phyloP scores from a whole-genome alignment of 441 rosid genomes.

The Geranium incanum region DNA sequence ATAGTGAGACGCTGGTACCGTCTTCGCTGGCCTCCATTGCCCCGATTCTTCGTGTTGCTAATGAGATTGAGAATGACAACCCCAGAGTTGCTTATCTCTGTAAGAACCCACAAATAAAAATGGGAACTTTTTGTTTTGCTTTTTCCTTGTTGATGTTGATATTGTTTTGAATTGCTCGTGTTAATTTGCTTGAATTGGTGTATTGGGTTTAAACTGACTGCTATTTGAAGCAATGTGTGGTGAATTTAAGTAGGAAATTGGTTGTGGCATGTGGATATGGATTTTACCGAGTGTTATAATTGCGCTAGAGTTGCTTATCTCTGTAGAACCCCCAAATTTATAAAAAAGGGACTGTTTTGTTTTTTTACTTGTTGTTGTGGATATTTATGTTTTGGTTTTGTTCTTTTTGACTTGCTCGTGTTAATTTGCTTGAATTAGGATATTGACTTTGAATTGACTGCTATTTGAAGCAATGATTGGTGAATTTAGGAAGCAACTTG shows the following conservation, averaged over 20 bases:
- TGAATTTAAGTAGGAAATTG: not conserved
- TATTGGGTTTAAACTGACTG: not conserved
- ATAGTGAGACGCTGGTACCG: slow-evolving; percentile 79
- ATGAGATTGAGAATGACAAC: slow-evolving; percentile 61
- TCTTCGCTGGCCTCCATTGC: slow-evolving; percentile 57
- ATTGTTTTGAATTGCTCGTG: not conserved
- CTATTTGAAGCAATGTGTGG: not conserved
- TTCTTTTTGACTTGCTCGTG: not conserved
- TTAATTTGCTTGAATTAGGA: not conserved
- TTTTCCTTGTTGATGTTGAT: not conserved
- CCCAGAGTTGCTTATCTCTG: slow-evolving; percentile 85
- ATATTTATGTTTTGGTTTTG: not conserved
- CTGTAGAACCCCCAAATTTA: slow-evolving; percentile 32
- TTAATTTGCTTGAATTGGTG: not conserved
- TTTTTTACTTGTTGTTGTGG: not conserved
- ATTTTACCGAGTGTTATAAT: not conserved
- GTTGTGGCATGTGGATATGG: not conserved
- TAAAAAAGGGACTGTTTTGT: not conserved
- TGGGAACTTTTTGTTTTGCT: not conserved
- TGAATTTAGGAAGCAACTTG: not conserved
- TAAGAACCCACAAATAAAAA: slow-evolving; percentile 22
- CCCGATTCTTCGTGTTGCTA: slow-evolving; percentile 86
- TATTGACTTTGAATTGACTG: not conserved
- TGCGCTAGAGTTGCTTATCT: slow-evolving; percentile 69
- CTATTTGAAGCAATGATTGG: not conserved